Evolutionary conservation across 306 rosid species (phyloP), one percentile per base, ranked within the genome.

Genomic region (Lablab purpureus): DNA sequence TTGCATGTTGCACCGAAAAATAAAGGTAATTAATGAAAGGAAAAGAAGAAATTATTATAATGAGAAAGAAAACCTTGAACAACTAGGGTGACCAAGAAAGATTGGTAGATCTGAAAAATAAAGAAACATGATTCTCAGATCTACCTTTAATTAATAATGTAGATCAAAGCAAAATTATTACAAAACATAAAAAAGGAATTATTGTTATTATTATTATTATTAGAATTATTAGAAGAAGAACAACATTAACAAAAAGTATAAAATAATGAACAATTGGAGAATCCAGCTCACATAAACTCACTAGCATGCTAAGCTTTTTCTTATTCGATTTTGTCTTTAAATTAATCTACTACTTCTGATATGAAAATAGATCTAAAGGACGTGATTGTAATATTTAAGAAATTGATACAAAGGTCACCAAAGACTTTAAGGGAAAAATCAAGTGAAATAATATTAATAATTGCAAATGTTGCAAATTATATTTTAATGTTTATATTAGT

Each of bases 121-220:
- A 21, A 32, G 28, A 67, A 58, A 68, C 32, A 21, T 7, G 14
- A 21, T 67, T 37, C 27, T 69, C 50, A 28, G 50, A 78, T 45
- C 71, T 78, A 56, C 51, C 69, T 62, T 28, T 43, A 34, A 64
- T 64, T 59, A 56, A 59, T 1, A 43, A 55, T 41, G 75, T 23
- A 56, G 68, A 77, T 54, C 80, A 15, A 52, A 77, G 10, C 17
- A 11, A 52, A 77, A 23, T 77, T 49, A 64, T 50, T 5, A 17
- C n/a, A 56, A 59, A 27, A 23, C 58, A 43, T 25, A 1, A 59
- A 36, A 66, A 43, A 65, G 6, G 12, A 64, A 50, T 37, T 51
- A 36, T 23, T 2, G 10, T 37, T 34, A 6, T 34, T 34, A 7
- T 34, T 34, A 7, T 32, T 5, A 5, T 32, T 5, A 4, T 32